Conservation (phyloP, 495 filamentous ascomycete species). For the Xylaria bambusicola region DNA sequence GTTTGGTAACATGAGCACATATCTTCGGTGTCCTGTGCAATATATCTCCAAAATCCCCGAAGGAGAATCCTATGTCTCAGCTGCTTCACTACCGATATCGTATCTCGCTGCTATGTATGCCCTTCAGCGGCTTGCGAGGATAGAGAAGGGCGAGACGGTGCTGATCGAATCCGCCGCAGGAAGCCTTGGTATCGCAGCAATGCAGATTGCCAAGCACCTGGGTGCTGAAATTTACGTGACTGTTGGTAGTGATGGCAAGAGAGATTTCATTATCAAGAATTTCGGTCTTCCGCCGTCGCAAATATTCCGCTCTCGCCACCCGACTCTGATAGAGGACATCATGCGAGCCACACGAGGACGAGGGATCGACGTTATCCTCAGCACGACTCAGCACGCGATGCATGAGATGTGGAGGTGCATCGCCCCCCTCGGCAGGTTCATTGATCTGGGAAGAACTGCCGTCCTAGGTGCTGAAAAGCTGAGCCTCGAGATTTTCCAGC, state of each 20-base stretch:
- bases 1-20: neutral
- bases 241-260: neutral
- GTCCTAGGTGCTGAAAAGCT: slow-evolving; percentile 25
- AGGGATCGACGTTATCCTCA: neutral
- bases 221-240: slow-evolving; percentile 48
- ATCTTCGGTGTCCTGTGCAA: neutral
- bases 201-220: slow-evolving; percentile 42
- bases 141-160: slow-evolving; percentile 43
- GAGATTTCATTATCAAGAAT: neutral
- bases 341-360: neutral
- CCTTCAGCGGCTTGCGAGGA: slow-evolving; percentile 26
- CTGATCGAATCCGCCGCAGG: slow-evolving; percentile 55
- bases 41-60: slow-evolving; percentile 18
- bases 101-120: slow-evolving; percentile 53
- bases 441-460: slow-evolving; percentile 31
- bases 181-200: slow-evolving; percentile 52
- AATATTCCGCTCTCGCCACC: neutral
- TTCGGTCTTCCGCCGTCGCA: neutral
- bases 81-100: slow-evolving; percentile 46
- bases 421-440: neutral
- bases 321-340: neutral
- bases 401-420: neutral
- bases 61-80: slow-evolving; percentile 20
- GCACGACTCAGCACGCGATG: neutral
- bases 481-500: slow-evolving; percentile 24